phyloP scores from a whole-genome alignment of 108 stramenopile genomes.

The Cylindrotheca closterium region DNA sequence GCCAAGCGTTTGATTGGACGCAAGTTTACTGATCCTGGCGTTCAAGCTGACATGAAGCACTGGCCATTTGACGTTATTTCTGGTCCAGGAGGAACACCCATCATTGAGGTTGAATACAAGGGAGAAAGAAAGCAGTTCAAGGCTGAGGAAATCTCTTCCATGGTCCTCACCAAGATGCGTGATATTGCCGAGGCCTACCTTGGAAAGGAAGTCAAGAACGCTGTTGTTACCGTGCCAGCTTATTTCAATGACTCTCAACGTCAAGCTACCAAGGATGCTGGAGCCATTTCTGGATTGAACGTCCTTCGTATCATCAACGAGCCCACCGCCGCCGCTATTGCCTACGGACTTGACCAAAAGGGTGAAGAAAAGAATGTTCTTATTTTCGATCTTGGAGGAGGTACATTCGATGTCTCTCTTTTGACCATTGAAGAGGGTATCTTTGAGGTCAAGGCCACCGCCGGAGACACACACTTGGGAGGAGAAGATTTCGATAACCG shows the following conservation, averaged over 20 bases:
- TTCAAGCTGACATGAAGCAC: constrained; percentile 98
- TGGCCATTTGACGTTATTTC: constrained; percentile 96
- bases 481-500: constrained; percentile 99
- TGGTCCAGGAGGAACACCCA: constrained; percentile 92
- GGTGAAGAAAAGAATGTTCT: constrained; percentile 97
- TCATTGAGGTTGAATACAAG: constrained; percentile 97
- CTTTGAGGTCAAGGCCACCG: constrained; percentile 99
- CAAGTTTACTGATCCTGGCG: constrained; percentile 90
- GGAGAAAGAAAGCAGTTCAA: constrained; percentile 98
- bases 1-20: constrained; percentile 99
- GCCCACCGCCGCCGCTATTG: constrained; percentile 99
- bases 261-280: constrained; percentile 99
- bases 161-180: constrained; percentile 99
- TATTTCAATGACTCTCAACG: constrained; percentile 99
- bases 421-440: constrained; percentile 99
- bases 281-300: constrained; percentile 96
- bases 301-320: constrained; percentile 99
- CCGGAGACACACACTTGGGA: constrained; percentile 98
- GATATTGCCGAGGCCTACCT: constrained; percentile 99
- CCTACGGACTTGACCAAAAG: constrained; percentile 95
- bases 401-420: constrained; percentile 97
- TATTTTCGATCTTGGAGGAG: constrained; percentile 99
- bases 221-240: constrained; percentile 99
- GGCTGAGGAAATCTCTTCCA: constrained; percentile 98
- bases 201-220: constrained; percentile 98